Percentiles rank a stretch among this genome's conserved stretches.
These are phyloP conservation scores for Pseudogymnoascus sp. DNA, from an alignment of 2,329 filamentous ascomycete species.

Conservation along the genomic window DNA sequence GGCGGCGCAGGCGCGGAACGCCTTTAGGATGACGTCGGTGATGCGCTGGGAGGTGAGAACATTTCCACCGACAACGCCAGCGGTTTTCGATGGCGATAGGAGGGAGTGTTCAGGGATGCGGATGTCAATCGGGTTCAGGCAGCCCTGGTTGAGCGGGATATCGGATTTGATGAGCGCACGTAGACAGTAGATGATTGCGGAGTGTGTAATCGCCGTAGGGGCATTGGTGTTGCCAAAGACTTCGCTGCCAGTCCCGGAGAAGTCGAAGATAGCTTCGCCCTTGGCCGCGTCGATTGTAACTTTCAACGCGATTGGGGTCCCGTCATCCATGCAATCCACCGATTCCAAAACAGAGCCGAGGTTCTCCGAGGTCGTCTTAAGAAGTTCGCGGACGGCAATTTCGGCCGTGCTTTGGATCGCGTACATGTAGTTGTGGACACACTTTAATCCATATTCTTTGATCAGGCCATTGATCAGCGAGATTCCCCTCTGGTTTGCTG, in stretches of 20 bases:
- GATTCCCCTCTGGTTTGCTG: constrained; percentile 81
- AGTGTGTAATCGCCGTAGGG: constrained; percentile 71
- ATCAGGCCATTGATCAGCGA: constrained; percentile 68
- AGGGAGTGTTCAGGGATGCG: constrained; percentile 62
- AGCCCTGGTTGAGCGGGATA: constrained; percentile 82
- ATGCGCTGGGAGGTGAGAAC: constrained; percentile 71
- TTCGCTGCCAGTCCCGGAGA: constrained; percentile 70
- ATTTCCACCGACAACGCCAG: constrained; percentile 74
- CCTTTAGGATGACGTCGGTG: constrained; percentile 72
- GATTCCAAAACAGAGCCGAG: constrained; percentile 68
- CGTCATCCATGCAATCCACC: constrained; percentile 81
- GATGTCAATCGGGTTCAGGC: constrained; percentile 65
- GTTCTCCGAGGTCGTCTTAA: constrained; percentile 63
- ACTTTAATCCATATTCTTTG: constrained; percentile 67
- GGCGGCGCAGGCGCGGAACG: constrained; percentile 70
- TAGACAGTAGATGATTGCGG: constrained; percentile 75
- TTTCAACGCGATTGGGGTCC: constrained; percentile 67
- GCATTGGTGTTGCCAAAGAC: constrained; percentile 73
- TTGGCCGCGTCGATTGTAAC: constrained; percentile 67
- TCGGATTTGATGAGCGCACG: constrained; percentile 70
- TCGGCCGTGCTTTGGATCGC: constrained; percentile 78
- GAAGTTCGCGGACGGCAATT: constrained; percentile 62
- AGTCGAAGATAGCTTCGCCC: constrained; percentile 72
- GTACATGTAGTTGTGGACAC: constrained; percentile 77
- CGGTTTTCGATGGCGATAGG: constrained; percentile 63